These are phyloP conservation scores for Leccinum rimulosum DNA, from an alignment of 768 basidiomycete genomes.

Conservation along the genomic window DNA sequence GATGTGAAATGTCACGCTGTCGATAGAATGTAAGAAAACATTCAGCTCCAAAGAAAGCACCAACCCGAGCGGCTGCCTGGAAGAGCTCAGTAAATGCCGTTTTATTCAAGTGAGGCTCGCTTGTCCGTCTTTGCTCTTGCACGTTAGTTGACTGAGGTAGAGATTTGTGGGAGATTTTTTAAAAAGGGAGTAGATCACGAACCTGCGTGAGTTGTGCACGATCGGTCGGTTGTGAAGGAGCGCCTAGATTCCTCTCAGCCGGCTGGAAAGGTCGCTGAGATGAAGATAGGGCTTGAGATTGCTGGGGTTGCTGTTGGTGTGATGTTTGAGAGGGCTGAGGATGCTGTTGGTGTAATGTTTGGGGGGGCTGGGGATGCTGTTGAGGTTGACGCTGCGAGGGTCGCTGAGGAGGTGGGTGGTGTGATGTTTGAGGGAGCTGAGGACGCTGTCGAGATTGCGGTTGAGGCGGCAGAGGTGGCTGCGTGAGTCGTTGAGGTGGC, in stretches of 20 bases:
- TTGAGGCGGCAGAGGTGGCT: background rate
- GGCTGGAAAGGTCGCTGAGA: background rate
- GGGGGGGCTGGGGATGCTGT: background rate
- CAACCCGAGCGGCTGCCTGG: slow-evolving; percentile 20
- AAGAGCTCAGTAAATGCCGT: slow-evolving; percentile 23
- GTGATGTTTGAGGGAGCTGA: background rate
- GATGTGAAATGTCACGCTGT: slow-evolving; percentile 15
- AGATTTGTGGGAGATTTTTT: background rate
- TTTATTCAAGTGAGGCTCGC: background rate
- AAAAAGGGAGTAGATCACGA: background rate
- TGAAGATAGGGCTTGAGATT: slow-evolving; percentile 1
- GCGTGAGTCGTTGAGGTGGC: background rate
- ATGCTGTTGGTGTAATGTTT: background rate
- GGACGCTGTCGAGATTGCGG: background rate
- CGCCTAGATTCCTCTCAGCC: background rate
- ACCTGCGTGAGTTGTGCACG: slow-evolving; percentile 1
- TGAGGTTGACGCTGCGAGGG: background rate
- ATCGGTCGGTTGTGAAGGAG: background rate
- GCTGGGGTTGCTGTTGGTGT: background rate
- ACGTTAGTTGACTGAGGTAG: background rate
- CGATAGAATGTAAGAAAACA: background rate
- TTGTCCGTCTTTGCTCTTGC: slow-evolving; percentile 13
- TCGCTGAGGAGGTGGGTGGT: background rate
- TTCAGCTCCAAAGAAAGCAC: slow-evolving; percentile 7
- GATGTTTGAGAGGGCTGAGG: background rate